Base-by-base conservation (phyloP, 2,329 filamentous ascomycete species). In the Westerdykella aurantiaca region DNA sequence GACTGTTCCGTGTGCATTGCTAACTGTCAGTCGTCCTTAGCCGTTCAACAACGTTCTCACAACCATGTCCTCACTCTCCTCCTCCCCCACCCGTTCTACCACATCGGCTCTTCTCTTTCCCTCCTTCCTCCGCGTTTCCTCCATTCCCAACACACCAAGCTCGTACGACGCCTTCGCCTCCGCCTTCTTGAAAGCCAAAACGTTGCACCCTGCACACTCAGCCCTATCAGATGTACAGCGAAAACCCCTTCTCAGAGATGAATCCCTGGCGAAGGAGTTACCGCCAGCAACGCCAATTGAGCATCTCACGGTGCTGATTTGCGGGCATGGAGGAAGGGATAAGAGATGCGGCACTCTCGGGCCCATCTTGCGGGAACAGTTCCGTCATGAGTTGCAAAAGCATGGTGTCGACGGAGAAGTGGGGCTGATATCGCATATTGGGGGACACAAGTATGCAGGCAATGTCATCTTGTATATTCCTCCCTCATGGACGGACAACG, bases 401-500 rank as follows among this genome's bases (percentile, higher is more conserved):
- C 67, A 70, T 14, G 79, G 77, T 0, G 64, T 75, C 4, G 61
- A 69, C 1, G 85, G 81, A 2, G 71, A 82, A 38, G 77, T 90
- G 0, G 87, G 80, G 0, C 58, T 84, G 43, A 85, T 90, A 43
- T 88, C 83, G 48, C 88, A 94, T 57, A 82, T 94, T 42, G 86
- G 87, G 1, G 88, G 88, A 0, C 88, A 94, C 67, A 90, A 89
- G 63, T 91, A 84, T 62, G 88, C 88, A 0, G 88, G 88, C 1
- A 94, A 94, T 63, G 79, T 91, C 31, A 88, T 93, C 38, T 68
- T 93, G 1, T 93, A 93, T 57, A 63, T 93, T 5, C 87, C 88
- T 4, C 83, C 82, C 0, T 59, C 58, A 2, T 57, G 45, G 49
- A 48, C 41, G 5, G 50, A 34, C 0, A 80, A 86, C 60, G 74